phyloP scores from a whole-genome alignment of 2,329 filamentous ascomycete species.

The Didymosphaeria variabile region DNA sequence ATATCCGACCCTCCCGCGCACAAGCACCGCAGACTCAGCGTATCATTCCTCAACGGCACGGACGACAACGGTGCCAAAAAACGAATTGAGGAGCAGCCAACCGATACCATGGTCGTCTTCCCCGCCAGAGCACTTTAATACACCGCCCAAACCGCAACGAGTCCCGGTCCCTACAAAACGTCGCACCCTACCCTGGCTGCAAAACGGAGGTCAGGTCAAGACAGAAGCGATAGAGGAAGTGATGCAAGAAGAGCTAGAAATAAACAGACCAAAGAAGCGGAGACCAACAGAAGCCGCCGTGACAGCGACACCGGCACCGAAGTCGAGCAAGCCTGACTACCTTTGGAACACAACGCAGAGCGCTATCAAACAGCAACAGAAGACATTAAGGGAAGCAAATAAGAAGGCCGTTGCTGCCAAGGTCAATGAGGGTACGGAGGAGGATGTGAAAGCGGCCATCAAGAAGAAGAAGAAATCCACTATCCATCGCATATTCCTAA shows the following conservation, averaged over 20 bases:
- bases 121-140: slow-evolving; percentile 57
- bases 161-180: slow-evolving; percentile 61
- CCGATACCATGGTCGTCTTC: slow-evolving; percentile 78
- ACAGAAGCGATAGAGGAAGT: slow-evolving; percentile 28
- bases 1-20: slow-evolving; percentile 52
- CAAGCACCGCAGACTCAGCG: slow-evolving; percentile 27
- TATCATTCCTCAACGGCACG: slow-evolving; percentile 38
- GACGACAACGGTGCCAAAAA: slow-evolving; percentile 25
- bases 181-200: slow-evolving; percentile 70
- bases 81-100: slow-evolving; percentile 58
- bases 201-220: slow-evolving; percentile 47
- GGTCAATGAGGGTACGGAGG: slow-evolving; percentile 47
- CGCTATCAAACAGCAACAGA: slow-evolving; percentile 79
- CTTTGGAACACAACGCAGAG: slow-evolving; percentile 80
- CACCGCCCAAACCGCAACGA: slow-evolving; percentile 47
- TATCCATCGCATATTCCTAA: slow-evolving; percentile 73
- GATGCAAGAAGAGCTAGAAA: slow-evolving; percentile 30
- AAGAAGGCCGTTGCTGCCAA: slow-evolving; percentile 57
- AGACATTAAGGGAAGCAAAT: slow-evolving; percentile 71
- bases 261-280: slow-evolving; percentile 36
- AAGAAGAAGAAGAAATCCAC: slow-evolving; percentile 55
- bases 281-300: slow-evolving; percentile 46
- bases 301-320: slow-evolving; percentile 55
- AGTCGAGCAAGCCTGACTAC: slow-evolving; percentile 49
- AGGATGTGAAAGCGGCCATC: slow-evolving; percentile 59